Evolutionary conservation across 2,329 filamentous ascomycete genomes (phyloP).

Genomic region (Xylaria sp.): DNA sequence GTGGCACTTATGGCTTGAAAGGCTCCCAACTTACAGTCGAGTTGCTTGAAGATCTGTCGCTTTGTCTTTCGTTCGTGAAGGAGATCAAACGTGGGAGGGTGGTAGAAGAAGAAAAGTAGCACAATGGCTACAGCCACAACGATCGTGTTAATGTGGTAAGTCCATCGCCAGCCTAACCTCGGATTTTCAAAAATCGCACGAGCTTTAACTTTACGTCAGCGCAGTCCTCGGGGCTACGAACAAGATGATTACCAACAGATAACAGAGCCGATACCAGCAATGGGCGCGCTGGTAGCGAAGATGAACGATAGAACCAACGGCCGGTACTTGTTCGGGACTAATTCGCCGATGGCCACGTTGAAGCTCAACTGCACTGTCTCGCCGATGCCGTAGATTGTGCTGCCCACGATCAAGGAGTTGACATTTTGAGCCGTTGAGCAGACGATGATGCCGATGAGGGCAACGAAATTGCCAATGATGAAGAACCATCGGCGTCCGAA

Average conservation of each 20-base stretch:
- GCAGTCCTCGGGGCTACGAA: background rate
- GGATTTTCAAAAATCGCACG: slow-evolving; percentile 51
- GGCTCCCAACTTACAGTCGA: slow-evolving; percentile 48
- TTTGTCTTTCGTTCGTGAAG: slow-evolving; percentile 53
- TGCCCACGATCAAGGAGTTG: slow-evolving; percentile 51
- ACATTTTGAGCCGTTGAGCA: slow-evolving; percentile 51
- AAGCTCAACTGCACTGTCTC: slow-evolving; percentile 53
- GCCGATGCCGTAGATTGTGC: slow-evolving; percentile 51
- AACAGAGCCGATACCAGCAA: slow-evolving; percentile 50
- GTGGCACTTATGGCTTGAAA: background rate
- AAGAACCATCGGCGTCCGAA: slow-evolving; percentile 55
- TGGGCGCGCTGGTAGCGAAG: slow-evolving; percentile 50
- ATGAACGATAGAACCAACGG: slow-evolving; percentile 49
- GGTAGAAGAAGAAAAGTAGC: slow-evolving; percentile 53
- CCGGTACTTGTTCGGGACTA: slow-evolving; percentile 57
- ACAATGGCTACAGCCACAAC: slow-evolving; percentile 49
- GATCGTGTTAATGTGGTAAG: slow-evolving; percentile 56
- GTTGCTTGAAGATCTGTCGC: slow-evolving; percentile 49
- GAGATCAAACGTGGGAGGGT: slow-evolving; percentile 54
- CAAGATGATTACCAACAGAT: slow-evolving; percentile 44
- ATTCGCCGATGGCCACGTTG: slow-evolving; percentile 53
- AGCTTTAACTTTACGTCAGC: slow-evolving; percentile 36
- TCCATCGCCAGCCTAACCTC: slow-evolving; percentile 54
- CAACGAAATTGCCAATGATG: slow-evolving; percentile 52
- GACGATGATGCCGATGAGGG: slow-evolving; percentile 51